Evolutionary conservation across 805 yeast genomes (phyloP), one percentile per base, ranked within the genome.

Genomic region (Myxozyma kluyveri): DNA sequence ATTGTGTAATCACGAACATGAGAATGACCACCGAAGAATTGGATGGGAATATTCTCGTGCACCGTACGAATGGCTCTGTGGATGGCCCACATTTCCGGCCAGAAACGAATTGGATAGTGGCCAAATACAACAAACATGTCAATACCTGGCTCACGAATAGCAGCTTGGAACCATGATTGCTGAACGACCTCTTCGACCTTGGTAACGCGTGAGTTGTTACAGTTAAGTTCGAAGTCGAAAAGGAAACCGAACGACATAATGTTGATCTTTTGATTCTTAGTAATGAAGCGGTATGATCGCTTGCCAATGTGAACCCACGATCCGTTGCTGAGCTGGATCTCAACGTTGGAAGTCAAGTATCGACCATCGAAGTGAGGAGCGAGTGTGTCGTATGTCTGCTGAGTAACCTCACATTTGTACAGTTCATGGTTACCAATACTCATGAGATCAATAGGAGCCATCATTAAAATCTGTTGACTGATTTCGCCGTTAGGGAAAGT

Each of bases 341-440:
- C 74, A 26, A 71, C 72, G 44, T 71, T 71, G n/a, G 72, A 61
- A 22, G 74, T 62, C 19, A 90, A 75, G 65, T 86, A 90, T 39
- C 74, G 74, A 3, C 82, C 84, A 3, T 81, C 82, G 66, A 76
- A 61, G 38, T 75, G 74, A 0, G 76, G 75, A 0, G 80, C 84
- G 17, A 87, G 72, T 10, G 71, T 59, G 32, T 83, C 81, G 61
- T 72, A 83, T 67, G 93, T 97, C 61, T 77, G 80, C 36, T 67
- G 63, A 7, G 90, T 79, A 39, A 81, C 81, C 14, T 78, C 84
- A 57, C 78, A 79, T 17, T 75, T 71, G 66, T 91, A 91, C 43
- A 91, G 74, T 65, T 91, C 98, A 68, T 91, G 98, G 68, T 91
- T 91, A 0, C 98, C 98, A 42, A 90, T 71, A 0, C 96, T 85